Base-by-base conservation (phyloP, 495 filamentous ascomycete genomes). In the Penicillium robsamsonii region DNA sequence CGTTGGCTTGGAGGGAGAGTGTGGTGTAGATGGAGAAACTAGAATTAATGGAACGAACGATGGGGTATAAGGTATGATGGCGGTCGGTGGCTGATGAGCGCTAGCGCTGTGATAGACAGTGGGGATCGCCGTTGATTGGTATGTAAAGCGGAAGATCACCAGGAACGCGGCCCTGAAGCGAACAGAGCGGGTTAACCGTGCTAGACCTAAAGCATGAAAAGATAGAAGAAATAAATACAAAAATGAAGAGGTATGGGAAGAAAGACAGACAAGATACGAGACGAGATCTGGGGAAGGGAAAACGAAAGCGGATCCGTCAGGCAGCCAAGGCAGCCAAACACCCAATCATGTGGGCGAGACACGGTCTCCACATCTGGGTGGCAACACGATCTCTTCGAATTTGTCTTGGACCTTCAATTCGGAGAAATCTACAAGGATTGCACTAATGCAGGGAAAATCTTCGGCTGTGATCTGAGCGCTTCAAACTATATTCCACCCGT, bases 71-170 rank as follows among this genome's bases (percentile, higher is more conserved):
- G 30, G 52, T 57, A 67, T 64, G 59, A 67, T 57, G 64, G 48
- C 50, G 50, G 40, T 52, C 54, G 55, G 64, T 50, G 46, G 56
- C 58, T 64, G 52, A 31, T 58, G 59, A 48, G 46, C 56, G 56
- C 62, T 65, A 64, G 58, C 50, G 50, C 20, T 55, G 48, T 24
- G 51, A 40, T 47, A 18, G n/a, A 15, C 30, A 53, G 63, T 53
- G 60, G 58, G 33, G 64, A 62, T 62, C 58, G 51, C 51, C 57
- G 41, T 50, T 51, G 48, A 59, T 60, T 47, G 61, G 49, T 64
- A 58, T 47, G 18, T 45, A 27, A 15, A 30, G 50, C 48, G 57
- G 48, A 63, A 29, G 50, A 60, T 60, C 63, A 56, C 44, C 64
- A 55, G 60, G 53, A 31, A 59, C 53, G 44, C 22, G 15, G 44